Percentiles rank a stretch among this genome's conserved stretches.
These are phyloP conservation scores for Pyrus pyrifolia DNA, from an alignment of 306 rosid genomes.

Conservation along the genomic window DNA sequence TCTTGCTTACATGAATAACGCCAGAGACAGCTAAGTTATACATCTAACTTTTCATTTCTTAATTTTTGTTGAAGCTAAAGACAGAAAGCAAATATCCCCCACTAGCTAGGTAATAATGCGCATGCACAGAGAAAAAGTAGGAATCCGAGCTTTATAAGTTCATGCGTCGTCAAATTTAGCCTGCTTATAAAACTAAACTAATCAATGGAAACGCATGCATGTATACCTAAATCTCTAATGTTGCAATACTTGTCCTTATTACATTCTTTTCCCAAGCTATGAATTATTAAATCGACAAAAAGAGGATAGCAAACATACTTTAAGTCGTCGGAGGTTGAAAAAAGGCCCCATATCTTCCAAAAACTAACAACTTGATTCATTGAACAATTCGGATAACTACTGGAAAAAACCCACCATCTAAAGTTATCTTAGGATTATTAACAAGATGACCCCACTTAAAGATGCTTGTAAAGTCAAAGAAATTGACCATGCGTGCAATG, in stretches of 20 bases:
- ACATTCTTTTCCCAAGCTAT: too few species aligned
- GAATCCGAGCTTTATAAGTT: too few species aligned
- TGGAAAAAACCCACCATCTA: not conserved
- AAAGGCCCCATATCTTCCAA: not conserved
- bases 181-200: too few species aligned
- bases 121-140: too few species aligned
- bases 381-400: too few species aligned
- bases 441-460: not conserved
- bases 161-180: too few species aligned
- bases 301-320: too few species aligned
- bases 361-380: not conserved
- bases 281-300: too few species aligned
- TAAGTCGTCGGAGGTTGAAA: too few species aligned
- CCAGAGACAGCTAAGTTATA: not conserved
- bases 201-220: too few species aligned
- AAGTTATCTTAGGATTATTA: not conserved
- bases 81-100: not conserved
- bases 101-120: not conserved
- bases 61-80: not conserved
- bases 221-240: too few species aligned
- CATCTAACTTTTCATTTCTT: not conserved
- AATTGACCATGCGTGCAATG: not conserved
- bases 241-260: too few species aligned
- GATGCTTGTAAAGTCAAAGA: slow-evolving; percentile 11
- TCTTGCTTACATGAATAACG: not conserved